A percentile compares a stretch with the other conserved stretches of the same genome.
Evolutionary conservation across 164 flowering plant species (phyloP).

Genomic region (Macadamia integrifolia): DNA sequence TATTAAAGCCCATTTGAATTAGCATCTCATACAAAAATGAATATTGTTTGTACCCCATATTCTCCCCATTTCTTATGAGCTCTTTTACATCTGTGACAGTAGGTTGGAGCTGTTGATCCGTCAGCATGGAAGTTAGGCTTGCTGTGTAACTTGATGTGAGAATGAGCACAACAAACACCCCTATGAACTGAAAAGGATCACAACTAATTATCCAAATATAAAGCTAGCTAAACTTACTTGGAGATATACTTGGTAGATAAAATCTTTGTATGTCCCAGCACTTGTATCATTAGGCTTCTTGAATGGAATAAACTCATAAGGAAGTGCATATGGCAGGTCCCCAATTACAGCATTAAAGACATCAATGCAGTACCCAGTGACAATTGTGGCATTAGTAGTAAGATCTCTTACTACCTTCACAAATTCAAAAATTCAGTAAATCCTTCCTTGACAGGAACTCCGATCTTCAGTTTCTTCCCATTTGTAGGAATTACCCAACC

Average conservation of each 20-base stretch:
- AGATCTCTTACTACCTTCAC: conserved; percentile 10
- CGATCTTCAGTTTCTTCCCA: conserved; percentile 16
- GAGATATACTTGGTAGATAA: neutral
- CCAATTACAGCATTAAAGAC: conserved; percentile 12
- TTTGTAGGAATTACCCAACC: conserved; percentile 14
- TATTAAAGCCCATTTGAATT: conserved; percentile 20
- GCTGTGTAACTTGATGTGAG: conserved; percentile 48
- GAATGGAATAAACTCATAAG: conserved; percentile 12
- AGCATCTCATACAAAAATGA: conserved; percentile 27
- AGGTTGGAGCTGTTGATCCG: conserved; percentile 39
- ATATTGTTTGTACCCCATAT: conserved; percentile 39
- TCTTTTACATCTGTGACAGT: conserved; percentile 25
- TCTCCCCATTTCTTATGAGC: conserved; percentile 22
- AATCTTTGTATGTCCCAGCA: conserved; percentile 6
- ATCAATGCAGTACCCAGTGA: conserved; percentile 18
- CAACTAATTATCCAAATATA: neutral
- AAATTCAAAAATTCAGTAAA: conserved; percentile 10
- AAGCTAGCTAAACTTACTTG: neutral
- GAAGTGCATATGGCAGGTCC: conserved; percentile 11
- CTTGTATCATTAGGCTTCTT: neutral
- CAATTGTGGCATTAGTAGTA: neutral
- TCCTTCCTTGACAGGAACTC: conserved; percentile 18
- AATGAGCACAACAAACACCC: conserved; percentile 45
- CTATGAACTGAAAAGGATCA: conserved; percentile 12
- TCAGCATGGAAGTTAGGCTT: conserved; percentile 46